These are phyloP conservation scores for Penicillium goetzii DNA, from an alignment of 495 filamentous ascomycete species.

Conservation along the genomic window DNA sequence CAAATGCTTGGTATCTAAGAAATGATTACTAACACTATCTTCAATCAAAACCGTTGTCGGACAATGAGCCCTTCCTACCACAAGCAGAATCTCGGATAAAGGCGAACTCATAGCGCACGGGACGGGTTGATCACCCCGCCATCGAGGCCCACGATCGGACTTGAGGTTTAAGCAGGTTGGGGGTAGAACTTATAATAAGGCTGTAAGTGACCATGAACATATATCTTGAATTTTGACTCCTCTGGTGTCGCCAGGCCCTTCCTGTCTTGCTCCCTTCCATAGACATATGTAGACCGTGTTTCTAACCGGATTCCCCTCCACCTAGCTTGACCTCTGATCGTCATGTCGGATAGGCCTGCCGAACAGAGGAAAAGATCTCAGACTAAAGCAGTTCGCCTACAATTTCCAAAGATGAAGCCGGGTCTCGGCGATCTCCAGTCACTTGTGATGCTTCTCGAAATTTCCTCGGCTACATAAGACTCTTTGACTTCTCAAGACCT, in stretches of 20 bases:
- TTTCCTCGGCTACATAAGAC: background rate
- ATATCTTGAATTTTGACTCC: too few relatives aligned
- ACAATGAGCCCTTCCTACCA: too few relatives aligned
- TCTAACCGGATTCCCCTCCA: background rate
- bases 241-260: too few relatives aligned
- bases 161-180: background rate
- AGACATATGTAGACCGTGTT: too few relatives aligned
- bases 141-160: background rate
- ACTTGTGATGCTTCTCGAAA: background rate
- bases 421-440: background rate
- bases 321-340: background rate
- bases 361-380: background rate
- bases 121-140: background rate
- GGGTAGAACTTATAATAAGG: too few relatives aligned
- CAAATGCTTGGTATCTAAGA: too few relatives aligned
- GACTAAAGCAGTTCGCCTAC: background rate
- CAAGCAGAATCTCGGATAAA: background rate
- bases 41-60: background rate
- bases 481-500: background rate
- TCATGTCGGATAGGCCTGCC: background rate
- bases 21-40: background rate
- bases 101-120: background rate
- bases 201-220: too few relatives aligned
- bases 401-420: background rate
- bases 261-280: too few relatives aligned